phyloP scores from a whole-genome alignment of 2,329 filamentous ascomycete species.

The Fusarium nisikadoi region DNA sequence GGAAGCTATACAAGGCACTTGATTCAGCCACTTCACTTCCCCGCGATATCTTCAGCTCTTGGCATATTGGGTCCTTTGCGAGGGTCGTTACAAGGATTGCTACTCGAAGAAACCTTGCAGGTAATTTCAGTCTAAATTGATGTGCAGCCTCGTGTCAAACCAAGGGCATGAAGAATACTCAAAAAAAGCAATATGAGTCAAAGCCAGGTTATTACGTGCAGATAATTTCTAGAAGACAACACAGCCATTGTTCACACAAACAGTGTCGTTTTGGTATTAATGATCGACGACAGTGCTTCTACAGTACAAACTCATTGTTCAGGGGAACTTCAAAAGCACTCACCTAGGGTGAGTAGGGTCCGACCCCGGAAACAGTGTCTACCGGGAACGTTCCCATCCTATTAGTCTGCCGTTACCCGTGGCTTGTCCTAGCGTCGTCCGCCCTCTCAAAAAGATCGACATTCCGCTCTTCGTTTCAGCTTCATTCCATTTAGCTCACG shows the following conservation, averaged over 20 bases:
- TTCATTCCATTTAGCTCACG: not conserved
- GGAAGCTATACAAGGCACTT: not conserved
- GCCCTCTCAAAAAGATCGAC: not conserved
- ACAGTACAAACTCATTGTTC: not conserved
- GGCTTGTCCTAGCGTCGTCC: not conserved
- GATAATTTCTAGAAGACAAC: not conserved
- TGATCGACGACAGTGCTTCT: not conserved
- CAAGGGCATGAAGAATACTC: not conserved
- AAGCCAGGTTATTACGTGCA: not conserved
- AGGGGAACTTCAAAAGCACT: not conserved
- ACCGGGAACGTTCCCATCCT: not conserved
- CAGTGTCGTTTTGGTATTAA: not conserved
- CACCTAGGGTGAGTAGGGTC: too few relatives aligned
- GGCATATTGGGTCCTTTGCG: not conserved
- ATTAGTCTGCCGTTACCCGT: not conserved
- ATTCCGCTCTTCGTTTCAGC: not conserved
- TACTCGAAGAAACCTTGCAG: not conserved
- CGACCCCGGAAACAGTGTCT: not conserved
- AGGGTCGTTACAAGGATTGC: not conserved
- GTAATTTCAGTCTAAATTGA: not conserved
- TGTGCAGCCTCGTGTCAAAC: not conserved
- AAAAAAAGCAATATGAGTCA: not conserved
- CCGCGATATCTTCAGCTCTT: not conserved
- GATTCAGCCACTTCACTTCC: not conserved
- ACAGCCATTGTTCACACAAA: too few relatives aligned